Base-by-base conservation (phyloP, 345 rosid genomes). In the Odontarrhena argentea region DNA sequence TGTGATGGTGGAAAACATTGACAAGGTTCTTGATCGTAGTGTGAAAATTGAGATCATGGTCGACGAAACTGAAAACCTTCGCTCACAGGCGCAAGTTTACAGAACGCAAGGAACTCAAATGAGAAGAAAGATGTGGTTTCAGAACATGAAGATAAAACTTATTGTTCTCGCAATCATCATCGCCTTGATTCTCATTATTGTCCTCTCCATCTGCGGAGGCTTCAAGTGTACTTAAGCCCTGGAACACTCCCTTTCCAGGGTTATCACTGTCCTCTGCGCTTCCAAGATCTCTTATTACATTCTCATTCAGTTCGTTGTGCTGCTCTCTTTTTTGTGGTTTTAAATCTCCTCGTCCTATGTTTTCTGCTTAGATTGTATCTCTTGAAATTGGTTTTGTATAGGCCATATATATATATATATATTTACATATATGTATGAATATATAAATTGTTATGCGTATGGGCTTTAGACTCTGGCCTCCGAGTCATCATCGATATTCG, bases 1-100 rank as follows among this genome's bases (percentile, higher is more conserved):
- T 79, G 97, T 89, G 6, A 87, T 91, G 96, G 86, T 95, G 93
- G 97, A 95, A 68, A 89, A 89, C 67, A 95, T 95, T 52, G 96
- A 87, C 69, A 91, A 95, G 99, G 96, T 91, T 79, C 88, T 87
- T 55, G 96, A 86, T 49, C 93, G 99, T 55, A 94, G 97, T 56
- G 96, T 76, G 80, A 89, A 84, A 85, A 80, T 89, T 74, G 99
- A 91, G 67, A 74, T 87, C 48, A 81, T 95, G 76, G 97, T 95
- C 61, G 97, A 91, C 60, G 91, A 95, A 79, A 89, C 97, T 26
- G 96, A 89, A 76, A 83, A 86, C 78, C 96, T 95, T 73, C 94
- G 89, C 47, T 87, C 91, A 14, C 94, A 94, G 99, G 97, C 99
- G 30, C 90, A 91, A 79, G 96, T 81, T 76, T 94, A 88, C 81